phyloP scores from a whole-genome alignment of 495 filamentous ascomycete genomes.

The Hyaloscypha finlandica region DNA sequence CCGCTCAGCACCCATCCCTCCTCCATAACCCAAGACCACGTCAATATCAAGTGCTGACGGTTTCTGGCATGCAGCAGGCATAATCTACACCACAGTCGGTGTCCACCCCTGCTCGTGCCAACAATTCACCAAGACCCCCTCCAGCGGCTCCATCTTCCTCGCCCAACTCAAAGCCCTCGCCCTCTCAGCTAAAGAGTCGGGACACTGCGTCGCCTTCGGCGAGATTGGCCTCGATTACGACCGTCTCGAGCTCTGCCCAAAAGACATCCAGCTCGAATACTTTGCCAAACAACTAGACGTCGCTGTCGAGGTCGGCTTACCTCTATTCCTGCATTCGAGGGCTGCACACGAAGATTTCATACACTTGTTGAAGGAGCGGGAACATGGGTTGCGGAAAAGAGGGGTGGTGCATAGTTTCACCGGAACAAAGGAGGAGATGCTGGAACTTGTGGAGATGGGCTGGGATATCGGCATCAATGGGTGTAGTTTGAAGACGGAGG shows the following conservation, averaged over 20 bases:
- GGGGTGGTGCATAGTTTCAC: constrained; percentile 80
- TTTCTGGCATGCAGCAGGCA: constrained; percentile 58
- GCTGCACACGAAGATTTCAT: constrained; percentile 72
- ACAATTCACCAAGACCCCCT: constrained; percentile 62
- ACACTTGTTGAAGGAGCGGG: constrained; percentile 49
- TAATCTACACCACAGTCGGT: constrained; percentile 85
- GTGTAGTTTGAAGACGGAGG: constrained; percentile 71
- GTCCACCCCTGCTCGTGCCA: constrained; percentile 85
- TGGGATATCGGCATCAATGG: constrained; percentile 75
- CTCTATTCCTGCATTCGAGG: constrained; percentile 74
- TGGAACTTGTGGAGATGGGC: constrained; percentile 59
- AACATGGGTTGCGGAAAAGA: constrained; percentile 50
- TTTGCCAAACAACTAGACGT: constrained; percentile 80
- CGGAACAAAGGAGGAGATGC: constrained; percentile 70
- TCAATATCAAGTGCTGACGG: not conserved
- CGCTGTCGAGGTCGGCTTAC: constrained; percentile 63
- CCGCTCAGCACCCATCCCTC: not conserved
- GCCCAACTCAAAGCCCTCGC: constrained; percentile 61
- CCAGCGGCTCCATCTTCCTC: constrained; percentile 57
- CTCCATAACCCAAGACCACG: not conserved
- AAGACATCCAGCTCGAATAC: constrained; percentile 78
- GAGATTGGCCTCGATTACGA: constrained; percentile 98
- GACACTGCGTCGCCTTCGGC: constrained; percentile 77
- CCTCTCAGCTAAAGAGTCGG: constrained; percentile 43
- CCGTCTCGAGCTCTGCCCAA: constrained; percentile 73